Evolutionary conservation across 805 yeast species (phyloP).

Genomic region (Pichia ethanolica): DNA sequence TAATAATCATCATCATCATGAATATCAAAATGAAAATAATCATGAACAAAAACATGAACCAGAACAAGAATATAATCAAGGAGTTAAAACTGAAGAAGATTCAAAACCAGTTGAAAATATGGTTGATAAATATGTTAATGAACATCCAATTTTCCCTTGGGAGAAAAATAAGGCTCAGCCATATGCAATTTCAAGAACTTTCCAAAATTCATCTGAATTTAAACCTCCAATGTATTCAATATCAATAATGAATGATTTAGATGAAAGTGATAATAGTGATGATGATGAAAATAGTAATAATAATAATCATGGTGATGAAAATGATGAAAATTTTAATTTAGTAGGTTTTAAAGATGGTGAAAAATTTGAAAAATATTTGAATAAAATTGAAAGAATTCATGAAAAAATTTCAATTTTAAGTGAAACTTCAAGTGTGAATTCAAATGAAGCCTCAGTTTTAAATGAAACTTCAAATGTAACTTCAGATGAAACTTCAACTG

Average conservation of each 20-base stretch:
- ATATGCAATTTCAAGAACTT: constrained; percentile 15
- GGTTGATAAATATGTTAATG: constrained; percentile 17
- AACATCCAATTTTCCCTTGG: constrained; percentile 33
- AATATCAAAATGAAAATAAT: background rate
- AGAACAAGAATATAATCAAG: background rate
- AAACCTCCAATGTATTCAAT: constrained; percentile 14
- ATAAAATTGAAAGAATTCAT: constrained; percentile 9
- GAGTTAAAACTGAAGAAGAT: background rate
- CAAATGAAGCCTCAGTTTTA: too few relatives aligned
- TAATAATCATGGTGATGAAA: background rate
- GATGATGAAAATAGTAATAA: background rate
- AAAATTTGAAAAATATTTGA: constrained; percentile 14
- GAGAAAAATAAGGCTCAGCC: constrained; percentile 13
- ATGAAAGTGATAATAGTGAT: constrained; percentile 1
- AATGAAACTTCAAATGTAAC: too few relatives aligned
- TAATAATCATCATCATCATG: background rate
- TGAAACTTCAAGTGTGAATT: too few relatives aligned
- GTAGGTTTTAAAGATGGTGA: constrained; percentile 18
- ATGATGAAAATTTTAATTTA: constrained; percentile 1
- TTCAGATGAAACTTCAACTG: too few relatives aligned
- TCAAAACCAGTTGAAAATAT: background rate
- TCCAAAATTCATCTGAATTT: constrained; percentile 10
- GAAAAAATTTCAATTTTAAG: background rate
- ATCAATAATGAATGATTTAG: constrained; percentile 6
- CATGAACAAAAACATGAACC: background rate